Evolutionary conservation across 257 asterid genomes (phyloP).

Genomic region (Capsicum pubescens): DNA sequence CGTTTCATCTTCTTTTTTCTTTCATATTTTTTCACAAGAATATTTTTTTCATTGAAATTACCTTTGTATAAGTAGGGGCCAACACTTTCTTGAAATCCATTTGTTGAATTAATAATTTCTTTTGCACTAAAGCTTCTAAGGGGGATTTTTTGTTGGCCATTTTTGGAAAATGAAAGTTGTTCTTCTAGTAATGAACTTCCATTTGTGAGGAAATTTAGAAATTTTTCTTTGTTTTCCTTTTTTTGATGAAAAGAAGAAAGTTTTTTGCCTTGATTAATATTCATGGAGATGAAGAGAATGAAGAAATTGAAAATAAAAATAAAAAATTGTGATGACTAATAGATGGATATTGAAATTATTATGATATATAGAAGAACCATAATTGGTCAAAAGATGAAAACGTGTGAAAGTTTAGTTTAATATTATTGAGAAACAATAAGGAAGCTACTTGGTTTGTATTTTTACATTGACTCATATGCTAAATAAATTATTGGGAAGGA

Average conservation of each 20-base stretch:
- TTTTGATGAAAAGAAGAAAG: background rate
- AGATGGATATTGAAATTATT: background rate
- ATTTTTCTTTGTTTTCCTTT: background rate
- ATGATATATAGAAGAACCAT: background rate
- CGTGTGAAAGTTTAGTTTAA: slow-evolving; percentile 13
- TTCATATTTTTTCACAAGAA: slow-evolving; percentile 22
- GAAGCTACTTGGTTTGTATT: background rate
- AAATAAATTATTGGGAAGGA: no score
- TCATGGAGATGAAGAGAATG: slow-evolving; percentile 17
- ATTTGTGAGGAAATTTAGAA: slow-evolving; percentile 1
- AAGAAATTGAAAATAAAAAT: background rate
- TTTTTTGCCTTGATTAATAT: background rate
- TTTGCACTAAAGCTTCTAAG: slow-evolving; percentile 26
- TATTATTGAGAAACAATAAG: background rate
- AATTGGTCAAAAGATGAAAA: slow-evolving; percentile 9
- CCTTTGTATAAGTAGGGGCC: slow-evolving; percentile 16
- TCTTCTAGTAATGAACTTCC: slow-evolving; percentile 34
- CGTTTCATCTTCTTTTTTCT: background rate
- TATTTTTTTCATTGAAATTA: background rate
- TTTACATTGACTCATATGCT: background rate
- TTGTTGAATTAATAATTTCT: slow-evolving; percentile 28
- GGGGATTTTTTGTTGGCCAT: slow-evolving; percentile 30
- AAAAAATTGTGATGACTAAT: background rate
- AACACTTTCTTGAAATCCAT: background rate
- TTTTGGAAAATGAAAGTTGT: slow-evolving; percentile 19